Base-by-base conservation (phyloP, 2,329 filamentous ascomycete species). In the Colletotrichum sp. region DNA sequence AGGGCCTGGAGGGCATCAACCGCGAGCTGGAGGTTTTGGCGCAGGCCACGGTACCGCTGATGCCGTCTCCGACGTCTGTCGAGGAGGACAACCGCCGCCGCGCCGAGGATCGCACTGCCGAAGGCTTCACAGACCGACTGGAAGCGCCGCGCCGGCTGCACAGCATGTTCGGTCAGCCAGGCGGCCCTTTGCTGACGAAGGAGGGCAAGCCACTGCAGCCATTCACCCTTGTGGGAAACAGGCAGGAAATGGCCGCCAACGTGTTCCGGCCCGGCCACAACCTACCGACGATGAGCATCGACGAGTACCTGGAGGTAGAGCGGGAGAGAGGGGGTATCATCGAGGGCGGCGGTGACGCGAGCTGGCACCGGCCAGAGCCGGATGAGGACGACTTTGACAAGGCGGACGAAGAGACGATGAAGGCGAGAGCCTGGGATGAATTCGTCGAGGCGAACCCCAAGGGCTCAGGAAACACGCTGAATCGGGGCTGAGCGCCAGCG, bases 251-350 rank as follows among this genome's bases (percentile, higher is more conserved):
- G 75, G 91, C 93, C 76, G 89, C 93, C 74, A 94, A 94, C 4
- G 96, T 99, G 1, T 99, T 99, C 85, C 91, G 95, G 71, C 92
- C 95, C 0, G 95, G 97, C 9, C 97, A 99, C 83, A 98, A 95
- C 85, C 87, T 99, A 74, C 97, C 97, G 1, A 98, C 97, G 5
- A 98, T 99, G 97, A 95, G 92, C 2, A 98, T 99, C 77, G 97
- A 99, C 80, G 97, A 99, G 86, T 99, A 98, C 82, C 88, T 99
- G 18, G 97, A 97, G 68, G 96, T 98, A 84, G 97, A 98, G 87
- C 91, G 91, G 81, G 90, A 91, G 78, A 89, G 94, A 77, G 97
- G 97, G 18, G 95, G 95, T 25, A 96, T 99, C 74, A 95, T 98
- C 71, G 94, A 98, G 82, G 97, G 96, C 43, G 96, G 96, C 34